Evolutionary conservation across 345 rosid genomes (phyloP).

Genomic region (Dimocarpus longan): DNA sequence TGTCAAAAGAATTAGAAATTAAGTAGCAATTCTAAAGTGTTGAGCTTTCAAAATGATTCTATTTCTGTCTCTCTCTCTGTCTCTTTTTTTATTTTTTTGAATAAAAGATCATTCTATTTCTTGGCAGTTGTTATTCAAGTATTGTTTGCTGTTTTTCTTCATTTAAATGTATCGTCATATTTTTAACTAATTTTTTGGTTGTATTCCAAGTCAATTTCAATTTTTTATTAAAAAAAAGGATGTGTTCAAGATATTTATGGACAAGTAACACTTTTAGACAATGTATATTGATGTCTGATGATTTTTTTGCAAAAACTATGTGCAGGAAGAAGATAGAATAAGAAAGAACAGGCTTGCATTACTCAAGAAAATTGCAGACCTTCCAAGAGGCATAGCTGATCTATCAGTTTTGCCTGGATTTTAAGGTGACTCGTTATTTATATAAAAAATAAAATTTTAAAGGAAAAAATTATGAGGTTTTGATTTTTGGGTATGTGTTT

Average conservation of each 20-base stretch:
- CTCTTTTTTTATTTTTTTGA: no score
- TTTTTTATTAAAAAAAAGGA: background rate
- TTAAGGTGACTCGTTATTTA: constrained; percentile 13
- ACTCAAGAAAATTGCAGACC: constrained; percentile 71
- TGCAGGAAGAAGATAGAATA: constrained; percentile 78
- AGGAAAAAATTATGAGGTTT: background rate
- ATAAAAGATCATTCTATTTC: background rate
- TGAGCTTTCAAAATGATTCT: background rate
- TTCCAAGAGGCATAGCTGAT: constrained; percentile 78
- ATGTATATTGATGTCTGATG: background rate
- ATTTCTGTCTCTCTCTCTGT: no score
- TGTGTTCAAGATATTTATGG: background rate
- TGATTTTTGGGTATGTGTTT: constrained; percentile 1
- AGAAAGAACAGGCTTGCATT: constrained; percentile 79
- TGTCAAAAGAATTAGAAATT: background rate
- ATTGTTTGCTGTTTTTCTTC: background rate
- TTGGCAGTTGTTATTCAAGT: background rate
- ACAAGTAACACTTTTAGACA: background rate
- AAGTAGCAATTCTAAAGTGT: background rate
- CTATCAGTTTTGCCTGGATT: constrained; percentile 83
- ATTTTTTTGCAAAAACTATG: background rate
- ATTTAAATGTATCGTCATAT: background rate
- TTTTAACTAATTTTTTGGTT: background rate
- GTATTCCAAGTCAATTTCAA: background rate
- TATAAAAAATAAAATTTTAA: background rate